Conservation (phyloP, 2,329 filamentous ascomycete species). For the Stemphylium vesicarium region DNA sequence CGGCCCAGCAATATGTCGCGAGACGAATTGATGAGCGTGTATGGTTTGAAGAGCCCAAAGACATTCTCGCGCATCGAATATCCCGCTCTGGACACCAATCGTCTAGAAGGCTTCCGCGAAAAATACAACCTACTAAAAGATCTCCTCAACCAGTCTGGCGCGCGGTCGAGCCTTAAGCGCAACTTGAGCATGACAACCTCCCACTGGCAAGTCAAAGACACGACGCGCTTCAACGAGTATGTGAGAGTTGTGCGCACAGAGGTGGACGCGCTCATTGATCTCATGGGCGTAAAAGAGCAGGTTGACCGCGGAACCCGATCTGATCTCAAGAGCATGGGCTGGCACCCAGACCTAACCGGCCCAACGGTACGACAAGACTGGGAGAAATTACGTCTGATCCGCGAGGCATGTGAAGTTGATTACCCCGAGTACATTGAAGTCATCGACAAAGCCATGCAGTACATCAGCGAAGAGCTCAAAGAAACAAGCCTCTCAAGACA, state of each 20-base stretch:
- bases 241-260: constrained; percentile 51
- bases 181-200: constrained; percentile 43
- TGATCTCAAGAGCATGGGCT: constrained; percentile 56
- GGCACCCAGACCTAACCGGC: constrained; percentile 54
- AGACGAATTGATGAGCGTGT: constrained; percentile 55
- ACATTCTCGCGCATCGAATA: constrained; percentile 46
- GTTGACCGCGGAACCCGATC: constrained; percentile 53
- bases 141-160: constrained; percentile 41
- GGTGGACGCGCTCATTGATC: constrained; percentile 53
- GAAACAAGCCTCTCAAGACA: constrained; percentile 30
- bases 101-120: constrained; percentile 55
- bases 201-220: constrained; percentile 53
- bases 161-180: constrained; percentile 42
- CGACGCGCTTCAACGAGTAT: constrained; percentile 50
- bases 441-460: constrained; percentile 51
- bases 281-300: constrained; percentile 53
- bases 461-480: constrained; percentile 49
- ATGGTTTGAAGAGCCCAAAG: constrained; percentile 54
- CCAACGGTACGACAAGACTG: constrained; percentile 41
- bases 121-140: constrained; percentile 53
- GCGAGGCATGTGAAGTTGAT: constrained; percentile 51
- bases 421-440: constrained; percentile 55
- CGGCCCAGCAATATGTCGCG: constrained; percentile 48
- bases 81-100: constrained; percentile 52
- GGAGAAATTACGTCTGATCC: constrained; percentile 53